phyloP scores from a whole-genome alignment of 768 basidiomycete species.

The Coprinopsis marcescibilis region DNA sequence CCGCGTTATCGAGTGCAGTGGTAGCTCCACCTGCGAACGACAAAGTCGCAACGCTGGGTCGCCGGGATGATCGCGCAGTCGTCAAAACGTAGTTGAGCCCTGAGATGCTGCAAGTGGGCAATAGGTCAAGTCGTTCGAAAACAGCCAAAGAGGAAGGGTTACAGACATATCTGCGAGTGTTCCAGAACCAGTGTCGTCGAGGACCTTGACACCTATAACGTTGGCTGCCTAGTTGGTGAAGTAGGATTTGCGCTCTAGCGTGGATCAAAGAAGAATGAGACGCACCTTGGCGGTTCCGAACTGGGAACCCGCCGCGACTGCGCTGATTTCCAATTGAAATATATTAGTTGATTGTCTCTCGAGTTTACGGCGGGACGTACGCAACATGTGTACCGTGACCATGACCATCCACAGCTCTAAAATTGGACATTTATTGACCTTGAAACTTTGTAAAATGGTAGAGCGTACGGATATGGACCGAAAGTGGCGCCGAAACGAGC shows the following conservation, averaged over 20 bases:
- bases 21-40: slow-evolving; percentile 18
- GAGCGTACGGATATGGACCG: slow-evolving; percentile 18
- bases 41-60: slow-evolving; percentile 17
- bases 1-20: slow-evolving; percentile 16
- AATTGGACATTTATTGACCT: background rate
- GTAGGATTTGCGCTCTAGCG: background rate
- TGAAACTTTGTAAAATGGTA: background rate
- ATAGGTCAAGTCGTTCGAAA: background rate
- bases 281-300: slow-evolving; percentile 3
- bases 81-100: slow-evolving; percentile 14
- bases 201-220: slow-evolving; percentile 21
- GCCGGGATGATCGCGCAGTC: slow-evolving; percentile 8
- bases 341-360: too few species aligned
- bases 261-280: background rate
- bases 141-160: background rate
- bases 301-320: background rate
- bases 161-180: slow-evolving; percentile 17
- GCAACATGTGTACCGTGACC: slow-evolving; percentile 32
- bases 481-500: slow-evolving; percentile 34
- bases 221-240: slow-evolving; percentile 11
- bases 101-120: slow-evolving; percentile 3
- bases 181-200: slow-evolving; percentile 18
- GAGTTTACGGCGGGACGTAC: slow-evolving; percentile 14
- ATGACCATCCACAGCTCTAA: slow-evolving; percentile 25
- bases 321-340: too few species aligned